Conservation (phyloP, 2,329 filamentous ascomycete species). For the Colletotrichum abscissum region DNA sequence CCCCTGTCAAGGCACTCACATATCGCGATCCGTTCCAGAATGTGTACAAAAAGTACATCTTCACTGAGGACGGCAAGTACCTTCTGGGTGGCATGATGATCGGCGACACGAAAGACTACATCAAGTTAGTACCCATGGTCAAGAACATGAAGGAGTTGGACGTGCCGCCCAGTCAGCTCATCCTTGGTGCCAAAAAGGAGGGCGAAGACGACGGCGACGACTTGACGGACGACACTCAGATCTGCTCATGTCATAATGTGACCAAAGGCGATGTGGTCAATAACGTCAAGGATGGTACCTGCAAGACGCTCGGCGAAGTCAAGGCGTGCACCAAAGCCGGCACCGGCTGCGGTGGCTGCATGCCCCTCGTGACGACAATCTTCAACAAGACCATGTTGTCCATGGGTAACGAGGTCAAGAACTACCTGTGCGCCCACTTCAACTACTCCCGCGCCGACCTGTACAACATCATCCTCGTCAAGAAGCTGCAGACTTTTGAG, state of each 20-base stretch:
- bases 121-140: slow-evolving; percentile 88
- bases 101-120: slow-evolving; percentile 89
- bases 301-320: slow-evolving; percentile 83
- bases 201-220: slow-evolving; percentile 82
- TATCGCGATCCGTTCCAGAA: slow-evolving; percentile 91
- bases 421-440: slow-evolving; percentile 88
- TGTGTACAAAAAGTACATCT: slow-evolving; percentile 94
- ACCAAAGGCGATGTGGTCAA: slow-evolving; percentile 83
- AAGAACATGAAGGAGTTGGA: slow-evolving; percentile 86
- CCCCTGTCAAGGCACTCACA: slow-evolving; percentile 82
- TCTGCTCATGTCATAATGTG: slow-evolving; percentile 95
- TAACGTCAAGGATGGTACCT: slow-evolving; percentile 79
- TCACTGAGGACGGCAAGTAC: slow-evolving; percentile 90
- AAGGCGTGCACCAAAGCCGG: slow-evolving; percentile 94
- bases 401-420: slow-evolving; percentile 89
- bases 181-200: slow-evolving; percentile 79
- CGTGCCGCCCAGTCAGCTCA: slow-evolving; percentile 82
- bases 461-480: slow-evolving; percentile 90
- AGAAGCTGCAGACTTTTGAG: slow-evolving; percentile 76
- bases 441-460: slow-evolving; percentile 85
- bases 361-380: slow-evolving; percentile 88
- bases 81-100: slow-evolving; percentile 98
- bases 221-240: slow-evolving; percentile 85
- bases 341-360: slow-evolving; percentile 89
- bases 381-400: slow-evolving; percentile 90